phyloP scores from a whole-genome alignment of 1,139 yeast species.

The Hemisphaericaspora xylofermentans region DNA sequence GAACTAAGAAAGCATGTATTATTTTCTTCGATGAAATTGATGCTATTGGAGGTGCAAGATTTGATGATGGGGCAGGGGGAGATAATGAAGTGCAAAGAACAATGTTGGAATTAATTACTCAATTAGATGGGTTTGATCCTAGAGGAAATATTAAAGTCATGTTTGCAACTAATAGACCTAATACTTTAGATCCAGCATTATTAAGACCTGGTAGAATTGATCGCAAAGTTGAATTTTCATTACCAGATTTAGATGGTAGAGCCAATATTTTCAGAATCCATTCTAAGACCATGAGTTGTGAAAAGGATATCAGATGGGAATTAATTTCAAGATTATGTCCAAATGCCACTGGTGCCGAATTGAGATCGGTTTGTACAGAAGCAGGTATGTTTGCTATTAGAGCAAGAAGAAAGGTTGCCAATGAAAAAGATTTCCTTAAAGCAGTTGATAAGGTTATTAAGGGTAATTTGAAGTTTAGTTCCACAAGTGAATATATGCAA shows the following conservation, averaged over 20 bases:
- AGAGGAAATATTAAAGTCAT: conserved; percentile 97
- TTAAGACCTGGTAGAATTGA: conserved; percentile 98
- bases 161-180: conserved; percentile 99
- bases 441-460: conserved; percentile 98
- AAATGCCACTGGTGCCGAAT: conserved; percentile 97
- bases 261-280: conserved; percentile 97
- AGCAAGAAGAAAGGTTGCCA: conserved; percentile 96
- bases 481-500: conserved; percentile 97
- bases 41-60: conserved; percentile 98
- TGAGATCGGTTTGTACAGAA: conserved; percentile 93
- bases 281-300: conserved; percentile 95
- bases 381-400: conserved; percentile 99
- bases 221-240: conserved; percentile 93
- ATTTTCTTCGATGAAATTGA: conserved; percentile 96
- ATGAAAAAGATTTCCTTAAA: conserved; percentile 93
- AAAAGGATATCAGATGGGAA: conserved; percentile 97
- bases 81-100: conserved; percentile 99
- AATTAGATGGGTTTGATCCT: conserved; percentile 96
- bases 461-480: conserved; percentile 96
- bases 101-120: conserved; percentile 96
- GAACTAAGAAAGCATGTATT: conserved; percentile 95
- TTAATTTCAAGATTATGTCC: conserved; percentile 95
- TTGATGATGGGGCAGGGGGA: conserved; percentile 99
- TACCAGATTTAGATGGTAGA: conserved; percentile 96
- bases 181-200: conserved; percentile 95